Conservation (phyloP, 352 stramenopile species). For the Peronospora destructor region DNA sequence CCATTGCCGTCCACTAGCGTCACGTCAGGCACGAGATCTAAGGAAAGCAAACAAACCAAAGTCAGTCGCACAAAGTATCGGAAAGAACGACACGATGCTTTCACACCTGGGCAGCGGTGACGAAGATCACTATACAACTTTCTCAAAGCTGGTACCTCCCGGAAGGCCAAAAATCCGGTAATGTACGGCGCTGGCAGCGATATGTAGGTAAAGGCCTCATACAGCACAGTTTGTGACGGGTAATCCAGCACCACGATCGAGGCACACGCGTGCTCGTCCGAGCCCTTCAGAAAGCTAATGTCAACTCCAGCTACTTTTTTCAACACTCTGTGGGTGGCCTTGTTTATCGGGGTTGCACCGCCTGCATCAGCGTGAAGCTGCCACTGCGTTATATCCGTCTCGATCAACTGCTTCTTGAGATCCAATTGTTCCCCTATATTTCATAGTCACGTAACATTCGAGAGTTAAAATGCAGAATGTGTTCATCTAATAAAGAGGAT, state of each 20-base stretch:
- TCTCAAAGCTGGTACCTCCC: slow-evolving; percentile 62
- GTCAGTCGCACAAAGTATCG: neutral
- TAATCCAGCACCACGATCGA: slow-evolving; percentile 75
- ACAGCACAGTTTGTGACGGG: slow-evolving; percentile 53
- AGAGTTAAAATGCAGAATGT: neutral
- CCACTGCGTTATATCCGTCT: slow-evolving; percentile 44
- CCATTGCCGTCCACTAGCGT: slow-evolving; percentile 91
- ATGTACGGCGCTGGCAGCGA: slow-evolving; percentile 77
- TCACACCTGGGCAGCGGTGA: slow-evolving; percentile 41
- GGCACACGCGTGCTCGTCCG: slow-evolving; percentile 71
- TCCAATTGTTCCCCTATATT: slow-evolving; percentile 41
- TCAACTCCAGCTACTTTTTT: slow-evolving; percentile 64
- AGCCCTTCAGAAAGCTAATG: slow-evolving; percentile 80
- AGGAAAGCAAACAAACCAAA: neutral
- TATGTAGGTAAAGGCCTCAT: slow-evolving; percentile 82
- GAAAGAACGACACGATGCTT: neutral
- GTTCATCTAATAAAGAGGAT: neutral
- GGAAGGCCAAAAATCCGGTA: slow-evolving; percentile 72
- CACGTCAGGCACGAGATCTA: slow-evolving; percentile 73
- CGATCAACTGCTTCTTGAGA: slow-evolving; percentile 47
- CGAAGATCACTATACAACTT: slow-evolving; percentile 63
- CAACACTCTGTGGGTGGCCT: slow-evolving; percentile 15
- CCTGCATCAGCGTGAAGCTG: slow-evolving; percentile 11
- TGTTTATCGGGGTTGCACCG: slow-evolving; percentile 1
- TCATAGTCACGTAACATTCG: neutral